Percentiles rank a stretch among this genome's conserved stretches.
phyloP scores from a whole-genome alignment of 2,329 filamentous ascomycete genomes.

The Pestalotiopsis sp. region DNA sequence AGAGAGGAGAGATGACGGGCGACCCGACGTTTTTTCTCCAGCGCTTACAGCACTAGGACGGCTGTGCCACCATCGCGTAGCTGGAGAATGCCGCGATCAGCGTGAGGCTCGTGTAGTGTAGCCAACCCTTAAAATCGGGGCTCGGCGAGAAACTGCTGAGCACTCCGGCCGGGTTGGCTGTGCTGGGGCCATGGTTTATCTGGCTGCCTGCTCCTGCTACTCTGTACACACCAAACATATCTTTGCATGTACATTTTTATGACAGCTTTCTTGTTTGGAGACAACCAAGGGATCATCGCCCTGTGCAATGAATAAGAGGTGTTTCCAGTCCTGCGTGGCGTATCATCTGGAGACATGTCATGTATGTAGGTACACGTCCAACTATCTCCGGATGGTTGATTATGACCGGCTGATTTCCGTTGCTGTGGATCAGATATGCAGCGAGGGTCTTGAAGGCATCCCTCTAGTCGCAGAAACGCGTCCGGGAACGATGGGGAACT shows the following conservation, averaged over 20 bases:
- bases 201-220: not conserved
- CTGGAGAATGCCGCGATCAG: slow-evolving; percentile 15
- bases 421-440: slow-evolving; percentile 3
- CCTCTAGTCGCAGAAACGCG: not conserved
- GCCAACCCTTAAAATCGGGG: not conserved
- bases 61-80: slow-evolving; percentile 17
- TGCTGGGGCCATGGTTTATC: not conserved
- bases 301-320: not conserved
- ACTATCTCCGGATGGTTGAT: not conserved
- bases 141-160: slow-evolving; percentile 1
- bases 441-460: not conserved
- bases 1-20: slow-evolving; percentile 9
- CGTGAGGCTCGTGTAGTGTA: slow-evolving; percentile 11
- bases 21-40: not conserved
- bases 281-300: not conserved
- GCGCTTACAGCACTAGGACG: not conserved
- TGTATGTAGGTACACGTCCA: not conserved
- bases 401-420: slow-evolving; percentile 3
- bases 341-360: not conserved
- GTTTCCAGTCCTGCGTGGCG: not conserved
- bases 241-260: not conserved
- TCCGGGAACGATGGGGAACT: not conserved
- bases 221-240: not conserved
- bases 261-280: not conserved
- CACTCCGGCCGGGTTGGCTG: not conserved